Base-by-base conservation (phyloP, 768 basidiomycete genomes). In the Sporobolomyces phaffii region DNA sequence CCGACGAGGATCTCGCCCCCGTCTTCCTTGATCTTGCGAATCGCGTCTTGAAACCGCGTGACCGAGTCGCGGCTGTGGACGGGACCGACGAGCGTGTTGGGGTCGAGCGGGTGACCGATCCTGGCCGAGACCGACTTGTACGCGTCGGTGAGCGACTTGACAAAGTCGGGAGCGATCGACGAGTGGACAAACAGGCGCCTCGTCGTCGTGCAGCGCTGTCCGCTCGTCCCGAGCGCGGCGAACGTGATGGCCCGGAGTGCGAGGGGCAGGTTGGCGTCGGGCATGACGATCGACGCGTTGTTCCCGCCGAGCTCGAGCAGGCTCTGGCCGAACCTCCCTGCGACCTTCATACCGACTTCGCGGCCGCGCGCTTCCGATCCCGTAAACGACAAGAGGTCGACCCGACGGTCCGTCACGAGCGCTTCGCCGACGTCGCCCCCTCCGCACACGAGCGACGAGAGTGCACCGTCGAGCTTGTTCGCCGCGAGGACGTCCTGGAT, bases 221-320 rank as follows among this genome's bases (percentile, higher is more conserved):
- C 78, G 18, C 85, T 83, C 38, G 86, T 87, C 36, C 94, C 94
- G 49, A 96, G 86, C 33, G 94, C 90, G 41, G 93, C 90, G 79
- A 97, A 97, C 77, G 91, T 90, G 33, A 93, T 88, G 6, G 91
- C 84, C 18, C 89, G 89, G 20, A 96, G 84, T 41, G 94, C 93
- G 72, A 96, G 85, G 36, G 83, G 82, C 28, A 96, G 83, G 78
- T 96, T 91, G 24, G 94, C 93, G 79, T 96, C 94, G 54, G 89
- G 84, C 84, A 96, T 88, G 70, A 98, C 83, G 73, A 96, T 86
- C 44, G 90, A 86, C 70, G 93, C 91, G 75, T 97, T 97, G 79
- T 98, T 97, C 40, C 94, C 94, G 29, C 93, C 93, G 3, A 97
- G 81, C 76, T 97, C 94, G 29, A 97, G 83, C 26, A 97, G 84